Evolutionary conservation across 2,329 filamentous ascomycete species (phyloP).

Genomic region (Magnaporthales sp.): DNA sequence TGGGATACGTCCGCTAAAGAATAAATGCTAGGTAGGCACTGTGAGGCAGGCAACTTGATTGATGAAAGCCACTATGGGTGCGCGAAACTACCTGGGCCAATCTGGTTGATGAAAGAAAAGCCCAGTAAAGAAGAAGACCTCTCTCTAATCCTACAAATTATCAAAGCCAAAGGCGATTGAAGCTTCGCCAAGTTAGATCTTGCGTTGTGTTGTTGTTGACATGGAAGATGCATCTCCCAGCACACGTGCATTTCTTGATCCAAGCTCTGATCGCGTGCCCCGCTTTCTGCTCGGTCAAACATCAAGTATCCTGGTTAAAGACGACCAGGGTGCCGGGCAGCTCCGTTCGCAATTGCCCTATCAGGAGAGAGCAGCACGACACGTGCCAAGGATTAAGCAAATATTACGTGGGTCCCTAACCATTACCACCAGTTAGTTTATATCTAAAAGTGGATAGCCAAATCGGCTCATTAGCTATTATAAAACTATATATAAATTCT

Average conservation of each 20-base stretch:
- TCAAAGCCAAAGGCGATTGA: neutral
- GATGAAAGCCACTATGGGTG: neutral
- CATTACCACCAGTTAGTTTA: neutral
- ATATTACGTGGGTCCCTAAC: neutral
- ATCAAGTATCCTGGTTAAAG: neutral
- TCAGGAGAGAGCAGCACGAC: constrained; percentile 1
- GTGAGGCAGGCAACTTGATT: too few relatives aligned
- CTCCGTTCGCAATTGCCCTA: constrained; percentile 9
- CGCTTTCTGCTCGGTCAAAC: neutral
- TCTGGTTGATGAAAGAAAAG: neutral
- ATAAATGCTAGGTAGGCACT: neutral
- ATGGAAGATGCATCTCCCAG: neutral
- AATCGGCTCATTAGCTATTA: neutral
- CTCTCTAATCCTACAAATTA: neutral
- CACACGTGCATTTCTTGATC: neutral
- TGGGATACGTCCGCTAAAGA: neutral
- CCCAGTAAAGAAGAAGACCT: neutral
- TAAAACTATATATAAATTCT: neutral
- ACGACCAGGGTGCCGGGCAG: too few relatives aligned
- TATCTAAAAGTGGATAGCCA: neutral
- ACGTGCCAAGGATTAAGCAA: neutral
- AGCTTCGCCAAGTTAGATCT: neutral
- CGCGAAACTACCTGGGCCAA: neutral
- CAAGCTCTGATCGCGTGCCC: neutral
- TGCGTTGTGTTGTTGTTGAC: neutral